Evolutionary conservation across 1,284 basidiomycete species (phyloP).

Genomic region (Apiotrichum brassicae): DNA sequence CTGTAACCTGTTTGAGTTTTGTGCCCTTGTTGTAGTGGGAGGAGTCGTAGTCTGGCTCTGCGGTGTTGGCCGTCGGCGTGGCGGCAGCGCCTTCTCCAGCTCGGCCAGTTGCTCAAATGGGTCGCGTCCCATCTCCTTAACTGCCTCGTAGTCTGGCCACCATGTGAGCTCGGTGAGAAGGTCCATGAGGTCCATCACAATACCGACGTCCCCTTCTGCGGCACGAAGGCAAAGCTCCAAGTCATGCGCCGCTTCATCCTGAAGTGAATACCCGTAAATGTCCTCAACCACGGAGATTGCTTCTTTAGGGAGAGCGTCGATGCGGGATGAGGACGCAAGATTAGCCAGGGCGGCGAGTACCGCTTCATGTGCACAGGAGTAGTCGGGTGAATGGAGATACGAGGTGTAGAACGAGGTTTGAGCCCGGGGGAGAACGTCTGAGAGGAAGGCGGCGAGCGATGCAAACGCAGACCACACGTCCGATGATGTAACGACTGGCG

Average conservation of each 20-base stretch:
- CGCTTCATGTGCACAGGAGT: conserved; percentile 31
- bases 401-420: conserved; percentile 25
- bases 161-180: conserved; percentile 31
- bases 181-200: conserved; percentile 41
- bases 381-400: conserved; percentile 34
- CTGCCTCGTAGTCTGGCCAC: conserved; percentile 33
- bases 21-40: neutral
- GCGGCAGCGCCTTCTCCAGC: neutral
- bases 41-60: neutral
- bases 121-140: conserved; percentile 9
- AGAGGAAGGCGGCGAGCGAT: conserved; percentile 34
- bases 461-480: conserved; percentile 36
- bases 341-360: conserved; percentile 24
- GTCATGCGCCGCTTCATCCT: conserved; percentile 2
- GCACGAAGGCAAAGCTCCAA: conserved; percentile 27
- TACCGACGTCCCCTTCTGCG: conserved; percentile 30
- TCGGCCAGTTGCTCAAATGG: conserved; percentile 2
- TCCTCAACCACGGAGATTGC: conserved; percentile 26
- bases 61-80: neutral
- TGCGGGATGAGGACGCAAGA: conserved; percentile 17
- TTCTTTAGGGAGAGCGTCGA: neutral
- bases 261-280: conserved; percentile 25
- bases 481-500: conserved; percentile 10
- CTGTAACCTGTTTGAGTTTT: conserved; percentile 10
- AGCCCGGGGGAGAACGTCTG: conserved; percentile 24